Conservation (phyloP, 805 yeast species). For the Starmerella etchellsii region DNA sequence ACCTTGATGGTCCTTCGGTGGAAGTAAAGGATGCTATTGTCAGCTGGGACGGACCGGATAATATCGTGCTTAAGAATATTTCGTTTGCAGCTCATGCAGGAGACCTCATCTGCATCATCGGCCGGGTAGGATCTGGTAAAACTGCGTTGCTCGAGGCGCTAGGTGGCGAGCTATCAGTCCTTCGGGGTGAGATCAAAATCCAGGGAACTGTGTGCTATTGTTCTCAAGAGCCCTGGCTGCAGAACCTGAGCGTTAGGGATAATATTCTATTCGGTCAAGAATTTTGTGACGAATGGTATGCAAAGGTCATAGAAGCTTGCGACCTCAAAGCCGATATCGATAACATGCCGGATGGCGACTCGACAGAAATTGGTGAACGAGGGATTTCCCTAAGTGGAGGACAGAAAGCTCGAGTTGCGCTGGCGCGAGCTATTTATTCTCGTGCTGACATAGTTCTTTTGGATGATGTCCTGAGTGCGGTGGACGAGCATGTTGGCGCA, state of each 20-base stretch:
- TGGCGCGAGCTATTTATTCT: conserved; percentile 71
- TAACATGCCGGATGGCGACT: conserved; percentile 56
- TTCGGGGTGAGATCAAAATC: conserved; percentile 54
- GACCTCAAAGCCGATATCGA: conserved; percentile 51
- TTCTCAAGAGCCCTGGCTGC: conserved; percentile 85
- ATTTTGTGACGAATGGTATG: conserved; percentile 38
- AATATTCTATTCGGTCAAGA: conserved; percentile 56
- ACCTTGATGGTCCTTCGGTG: conserved; percentile 8
- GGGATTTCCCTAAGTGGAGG: conserved; percentile 79
- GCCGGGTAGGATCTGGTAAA: conserved; percentile 81
- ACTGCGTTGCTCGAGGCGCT: conserved; percentile 68
- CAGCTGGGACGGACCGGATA: background rate
- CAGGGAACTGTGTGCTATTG: conserved; percentile 77
- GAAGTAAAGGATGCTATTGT: background rate
- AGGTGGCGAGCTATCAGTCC: conserved; percentile 68
- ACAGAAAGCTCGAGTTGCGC: conserved; percentile 64
- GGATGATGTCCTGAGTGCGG: conserved; percentile 76
- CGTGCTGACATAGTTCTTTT: conserved; percentile 49
- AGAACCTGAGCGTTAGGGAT: conserved; percentile 80
- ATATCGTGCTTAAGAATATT: conserved; percentile 44
- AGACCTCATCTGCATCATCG: conserved; percentile 70
- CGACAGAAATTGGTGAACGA: conserved; percentile 69
- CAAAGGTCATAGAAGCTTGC: conserved; percentile 46
- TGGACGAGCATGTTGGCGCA: conserved; percentile 69
- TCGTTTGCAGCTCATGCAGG: conserved; percentile 62